These are phyloP conservation scores for Kurtzmaniella cleridarum DNA, from an alignment of 805 yeast genomes.

Conservation along the genomic window DNA sequence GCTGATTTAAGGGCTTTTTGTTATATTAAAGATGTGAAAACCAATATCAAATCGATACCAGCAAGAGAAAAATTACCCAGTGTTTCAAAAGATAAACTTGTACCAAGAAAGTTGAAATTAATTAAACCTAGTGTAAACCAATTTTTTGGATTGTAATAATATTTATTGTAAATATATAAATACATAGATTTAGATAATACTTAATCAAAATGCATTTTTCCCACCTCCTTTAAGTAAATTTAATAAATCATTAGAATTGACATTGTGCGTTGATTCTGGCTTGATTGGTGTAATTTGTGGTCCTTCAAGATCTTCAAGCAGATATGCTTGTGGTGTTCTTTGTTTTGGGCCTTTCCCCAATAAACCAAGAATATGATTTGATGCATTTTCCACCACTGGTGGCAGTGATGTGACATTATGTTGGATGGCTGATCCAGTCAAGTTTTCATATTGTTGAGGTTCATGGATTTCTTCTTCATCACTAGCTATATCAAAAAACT, in stretches of 20 bases:
- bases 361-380: slow-evolving; percentile 1
- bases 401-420: slow-evolving; percentile 6
- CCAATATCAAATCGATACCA: too few relatives aligned
- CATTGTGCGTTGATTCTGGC: slow-evolving; percentile 3
- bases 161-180: too few relatives aligned
- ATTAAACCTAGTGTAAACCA: slow-evolving; percentile 12
- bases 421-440: slow-evolving; percentile 2
- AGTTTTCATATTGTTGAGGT: slow-evolving; percentile 1
- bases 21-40: slow-evolving; percentile 8
- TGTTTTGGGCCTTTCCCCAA: slow-evolving; percentile 2
- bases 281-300: neutral
- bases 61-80: neutral
- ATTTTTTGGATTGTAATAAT: slow-evolving; percentile 13
- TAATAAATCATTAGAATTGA: slow-evolving; percentile 12
- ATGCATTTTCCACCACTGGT: neutral
- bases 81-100: neutral
- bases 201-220: neutral
- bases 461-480: slow-evolving; percentile 22
- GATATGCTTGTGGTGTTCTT: neutral
- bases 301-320: neutral
- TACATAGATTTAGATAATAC: too few relatives aligned
- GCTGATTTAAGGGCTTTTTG: slow-evolving; percentile 1
- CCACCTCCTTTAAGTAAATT: slow-evolving; percentile 15
- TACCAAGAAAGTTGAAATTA: slow-evolving; percentile 4
- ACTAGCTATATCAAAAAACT: slow-evolving; percentile 25